These are phyloP conservation scores for Peterozyma xylosa DNA, from an alignment of 805 yeast species.

Conservation along the genomic window DNA sequence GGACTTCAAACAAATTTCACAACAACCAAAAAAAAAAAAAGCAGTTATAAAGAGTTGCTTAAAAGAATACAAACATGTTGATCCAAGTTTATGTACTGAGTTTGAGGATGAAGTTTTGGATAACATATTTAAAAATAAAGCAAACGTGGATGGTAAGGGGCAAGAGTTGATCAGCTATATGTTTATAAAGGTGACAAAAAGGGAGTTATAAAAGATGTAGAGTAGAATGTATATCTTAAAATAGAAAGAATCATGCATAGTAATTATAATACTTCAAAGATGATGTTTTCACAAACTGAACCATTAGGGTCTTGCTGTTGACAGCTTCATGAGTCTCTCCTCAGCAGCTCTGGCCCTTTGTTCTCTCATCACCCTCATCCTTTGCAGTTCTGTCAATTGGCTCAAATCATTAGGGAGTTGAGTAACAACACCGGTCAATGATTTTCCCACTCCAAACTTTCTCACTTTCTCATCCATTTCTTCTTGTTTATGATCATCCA, in stretches of 20 bases:
- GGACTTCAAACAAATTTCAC: constrained; percentile 27
- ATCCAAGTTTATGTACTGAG: constrained; percentile 28
- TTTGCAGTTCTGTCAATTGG: constrained; percentile 48
- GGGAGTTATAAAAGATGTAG: not conserved
- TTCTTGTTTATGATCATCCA: constrained; percentile 32
- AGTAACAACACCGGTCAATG: constrained; percentile 14
- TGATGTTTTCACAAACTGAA: not conserved
- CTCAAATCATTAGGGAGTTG: constrained; percentile 14
- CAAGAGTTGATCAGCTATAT: constrained; percentile 28
- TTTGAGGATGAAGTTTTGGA: constrained; percentile 27
- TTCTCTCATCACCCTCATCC: constrained; percentile 78
- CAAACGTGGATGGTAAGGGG: constrained; percentile 10
- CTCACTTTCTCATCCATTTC: constrained; percentile 19
- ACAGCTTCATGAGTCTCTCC: constrained; percentile 39
- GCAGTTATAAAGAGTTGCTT: constrained; percentile 51
- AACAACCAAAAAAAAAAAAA: constrained; percentile 25
- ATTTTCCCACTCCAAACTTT: constrained; percentile 29
- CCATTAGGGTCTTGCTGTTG: too few species aligned
- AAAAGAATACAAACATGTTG: constrained; percentile 53
- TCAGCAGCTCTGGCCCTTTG: constrained; percentile 96
- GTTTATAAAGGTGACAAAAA: constrained; percentile 29
- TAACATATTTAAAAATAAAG: constrained; percentile 12
- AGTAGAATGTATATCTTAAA: not conserved
- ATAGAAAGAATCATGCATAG: not conserved
- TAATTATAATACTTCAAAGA: not conserved